Base-by-base conservation (phyloP, 306 rosid genomes). In the Fagus sylvatica region DNA sequence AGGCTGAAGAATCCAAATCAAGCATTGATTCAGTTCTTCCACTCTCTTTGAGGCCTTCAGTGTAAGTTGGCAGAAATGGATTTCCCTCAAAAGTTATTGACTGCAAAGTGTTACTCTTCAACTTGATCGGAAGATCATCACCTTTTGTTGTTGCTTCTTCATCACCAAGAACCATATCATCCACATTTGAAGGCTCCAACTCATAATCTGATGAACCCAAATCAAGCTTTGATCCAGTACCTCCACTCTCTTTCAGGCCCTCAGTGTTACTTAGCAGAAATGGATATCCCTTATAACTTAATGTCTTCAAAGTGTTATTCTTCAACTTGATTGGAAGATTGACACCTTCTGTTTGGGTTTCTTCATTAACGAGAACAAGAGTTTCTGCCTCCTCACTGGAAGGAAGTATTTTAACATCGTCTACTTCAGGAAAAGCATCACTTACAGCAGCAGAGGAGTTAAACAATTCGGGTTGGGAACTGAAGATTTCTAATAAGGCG, bases 61-160 rank as follows among this genome's bases (percentile, higher is more conserved):
- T 82, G 80, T 93, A 93, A 69, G 90, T 90, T 36, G 94, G 97
- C 79, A 84, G 80, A 83, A 93, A 91, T 17, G 98, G 96, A 80
- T 81, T 88, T 82, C 88, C 87, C 36, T 19, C 64, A 67, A 85
- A 85, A 75, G 81, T 72, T 69, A 62, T 36, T 13, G 88, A 81
- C 53, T 78, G 75, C 72, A 68, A 36, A 62, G 74, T 51, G 39
- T 33, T 80, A 5, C 5, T 22, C 34, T 75, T 71, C 69, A 86
- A 83, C 36, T 57, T 59, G 2, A 76, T 42, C 1, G 65, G 60
- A 80, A 59, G 76, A 60, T 65, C 80, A 73, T 74, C 79, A 13
- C 51, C 40, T 40, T 80, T 74, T 46, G 76, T 32, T 72, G 79
- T 82, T 55, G 40, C 75, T 28, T 80, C 85, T 77, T 74, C 19